Base-by-base conservation (phyloP, 75 land plant genomes). In the Chamaecyparis obtusa region DNA sequence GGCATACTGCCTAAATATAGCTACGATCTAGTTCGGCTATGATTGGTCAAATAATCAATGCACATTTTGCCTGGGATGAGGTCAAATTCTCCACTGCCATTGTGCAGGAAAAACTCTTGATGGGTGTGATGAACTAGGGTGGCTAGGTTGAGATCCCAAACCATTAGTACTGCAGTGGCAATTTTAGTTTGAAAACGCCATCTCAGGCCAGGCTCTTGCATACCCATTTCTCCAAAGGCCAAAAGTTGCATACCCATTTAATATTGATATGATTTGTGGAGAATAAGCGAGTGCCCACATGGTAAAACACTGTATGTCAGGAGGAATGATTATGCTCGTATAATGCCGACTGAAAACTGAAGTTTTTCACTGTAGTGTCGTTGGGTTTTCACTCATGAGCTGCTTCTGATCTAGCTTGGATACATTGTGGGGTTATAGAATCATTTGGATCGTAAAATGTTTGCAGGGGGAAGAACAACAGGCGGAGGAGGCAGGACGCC, bases 401-500 rank as follows among this genome's bases (percentile, higher is more conserved):
- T 72, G 76, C 76, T 32, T 33, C 76, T 72, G 76, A 72, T 72
- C 76, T 72, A 72, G 35, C 15, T 72, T 72, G 76, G 76, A 32
- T 33, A 72, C 0, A 33, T 72, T 72, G 33, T 72, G 76, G 36
- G 36, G 11, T 36, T 72, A 72, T 72, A 32, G 11, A 72, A 72
- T 72, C 76, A 72, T 72, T 72, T 30, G 36, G 76, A 72, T 72
- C 76, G 11, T 72, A 30, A 9, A 72, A 30, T 72, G 36, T 72
- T 72, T 72, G 11, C 36, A 33, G 15, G 37, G 9, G 36, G 36
- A 0, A 72, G 36, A 72, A 72, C 36, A 33, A 64, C 33, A 84
- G 85, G 64, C 13, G 33, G 64, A 41, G 83, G 51, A 81, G 83
- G 83, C 32, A 32, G 64, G 49, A 84, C 35, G 85, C 87, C 77